These are phyloP conservation scores for Pyrenophora graminea DNA, from an alignment of 2,329 filamentous ascomycete genomes.

Conservation along the genomic window DNA sequence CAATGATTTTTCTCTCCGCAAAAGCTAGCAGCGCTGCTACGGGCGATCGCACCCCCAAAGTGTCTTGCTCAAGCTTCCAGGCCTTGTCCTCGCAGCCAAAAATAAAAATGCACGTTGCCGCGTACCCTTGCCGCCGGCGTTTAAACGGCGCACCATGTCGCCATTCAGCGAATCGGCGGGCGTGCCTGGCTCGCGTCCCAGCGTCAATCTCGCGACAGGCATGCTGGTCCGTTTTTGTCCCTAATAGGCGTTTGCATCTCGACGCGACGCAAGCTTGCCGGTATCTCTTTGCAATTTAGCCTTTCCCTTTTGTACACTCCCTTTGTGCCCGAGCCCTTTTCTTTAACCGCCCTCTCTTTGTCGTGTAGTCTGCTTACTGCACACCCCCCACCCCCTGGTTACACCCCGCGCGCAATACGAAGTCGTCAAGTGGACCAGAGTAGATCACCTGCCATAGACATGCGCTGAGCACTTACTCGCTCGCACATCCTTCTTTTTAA, in stretches of 20 bases:
- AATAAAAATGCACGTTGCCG: constrained; percentile 12
- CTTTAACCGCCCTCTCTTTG: neutral
- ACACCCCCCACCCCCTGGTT: neutral
- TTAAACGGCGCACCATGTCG: constrained; percentile 12
- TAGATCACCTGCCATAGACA: neutral
- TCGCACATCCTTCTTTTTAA: neutral
- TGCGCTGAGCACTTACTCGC: constrained; percentile 1
- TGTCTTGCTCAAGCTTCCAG: neutral
- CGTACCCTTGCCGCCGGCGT: constrained; percentile 10
- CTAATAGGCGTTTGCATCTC: neutral
- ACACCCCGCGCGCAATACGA: neutral
- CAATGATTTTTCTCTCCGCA: constrained; percentile 1
- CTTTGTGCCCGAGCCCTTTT: neutral
- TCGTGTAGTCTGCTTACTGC: neutral
- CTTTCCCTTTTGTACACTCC: neutral
- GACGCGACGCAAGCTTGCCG: neutral
- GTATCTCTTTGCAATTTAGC: neutral
- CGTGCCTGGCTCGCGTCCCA: constrained; percentile 1
- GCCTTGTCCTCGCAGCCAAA: neutral
- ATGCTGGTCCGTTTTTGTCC: neutral
- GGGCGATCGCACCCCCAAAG: constrained; percentile 15
- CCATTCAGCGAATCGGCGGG: constrained; percentile 8
- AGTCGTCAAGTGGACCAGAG: neutral
- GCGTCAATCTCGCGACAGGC: constrained; percentile 9
- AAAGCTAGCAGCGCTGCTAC: neutral